Percentiles rank a stretch among this genome's conserved stretches.
These are phyloP conservation scores for Leishmania gerbilli DNA, from an alignment of 208 protist genomes.

Conservation along the genomic window DNA sequence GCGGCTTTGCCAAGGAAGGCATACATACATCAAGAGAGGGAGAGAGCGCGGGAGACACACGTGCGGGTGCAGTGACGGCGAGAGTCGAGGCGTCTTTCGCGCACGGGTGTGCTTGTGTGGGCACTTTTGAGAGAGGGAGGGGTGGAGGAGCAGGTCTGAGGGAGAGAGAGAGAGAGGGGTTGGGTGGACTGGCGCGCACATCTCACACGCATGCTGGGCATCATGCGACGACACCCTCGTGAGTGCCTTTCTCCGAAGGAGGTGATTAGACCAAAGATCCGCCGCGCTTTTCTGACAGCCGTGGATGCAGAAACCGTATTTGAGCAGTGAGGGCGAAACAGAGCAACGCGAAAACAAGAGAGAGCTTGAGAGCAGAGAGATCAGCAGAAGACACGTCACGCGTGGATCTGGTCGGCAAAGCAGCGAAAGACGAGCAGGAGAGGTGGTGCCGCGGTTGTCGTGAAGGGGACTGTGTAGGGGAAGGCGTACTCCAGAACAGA, in stretches of 20 bases:
- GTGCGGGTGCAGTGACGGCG: background rate
- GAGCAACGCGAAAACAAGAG: background rate
- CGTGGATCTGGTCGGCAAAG: background rate
- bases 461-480: background rate
- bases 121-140: background rate
- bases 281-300: background rate
- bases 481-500: slow-evolving; percentile 8
- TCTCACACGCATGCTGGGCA: background rate
- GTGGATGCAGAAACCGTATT: too few species aligned
- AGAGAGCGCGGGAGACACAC: background rate
- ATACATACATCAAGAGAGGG: background rate
- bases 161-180: background rate
- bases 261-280: background rate
- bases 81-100: background rate
- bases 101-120: background rate
- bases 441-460: background rate
- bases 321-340: background rate
- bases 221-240: background rate
- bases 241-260: background rate
- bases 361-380: background rate
- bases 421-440: slow-evolving; percentile 12
- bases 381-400: background rate
- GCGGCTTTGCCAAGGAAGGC: background rate
- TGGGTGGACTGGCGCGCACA: background rate
- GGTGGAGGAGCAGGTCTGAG: background rate